Evolutionary conservation across 306 rosid species (phyloP).

Genomic region (Vigna reflexopilosa): DNA sequence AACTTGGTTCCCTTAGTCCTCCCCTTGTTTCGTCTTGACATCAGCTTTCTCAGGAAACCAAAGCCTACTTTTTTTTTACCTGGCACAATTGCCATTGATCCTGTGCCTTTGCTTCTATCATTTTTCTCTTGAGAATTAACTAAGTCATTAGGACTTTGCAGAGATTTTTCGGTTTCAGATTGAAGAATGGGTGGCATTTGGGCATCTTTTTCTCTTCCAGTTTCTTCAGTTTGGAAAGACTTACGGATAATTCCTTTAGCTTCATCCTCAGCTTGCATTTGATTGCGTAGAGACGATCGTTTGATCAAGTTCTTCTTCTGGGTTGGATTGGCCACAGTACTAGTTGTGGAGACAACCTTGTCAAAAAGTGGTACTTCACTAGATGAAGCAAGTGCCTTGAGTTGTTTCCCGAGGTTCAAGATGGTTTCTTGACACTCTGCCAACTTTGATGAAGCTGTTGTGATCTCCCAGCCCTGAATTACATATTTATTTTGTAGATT

Average conservation of each 20-base stretch:
- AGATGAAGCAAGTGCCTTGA: conserved; percentile 77
- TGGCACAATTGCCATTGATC: conserved; percentile 56
- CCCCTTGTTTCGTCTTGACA: conserved; percentile 62
- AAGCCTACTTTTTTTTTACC: conserved; percentile 62
- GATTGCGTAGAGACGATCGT: conserved; percentile 64
- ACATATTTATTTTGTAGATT: background rate
- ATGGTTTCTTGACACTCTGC: conserved; percentile 91
- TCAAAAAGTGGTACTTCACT: conserved; percentile 58
- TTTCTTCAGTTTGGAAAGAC: conserved; percentile 45
- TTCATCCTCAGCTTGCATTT: conserved; percentile 72
- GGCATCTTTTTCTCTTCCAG: conserved; percentile 36
- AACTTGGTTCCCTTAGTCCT: conserved; percentile 50
- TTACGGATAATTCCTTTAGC: conserved; percentile 35
- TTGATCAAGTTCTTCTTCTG: conserved; percentile 55
- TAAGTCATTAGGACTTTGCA: conserved; percentile 35
- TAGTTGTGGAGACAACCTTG: conserved; percentile 52
- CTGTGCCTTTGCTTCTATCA: conserved; percentile 40
- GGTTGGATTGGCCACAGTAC: conserved; percentile 41
- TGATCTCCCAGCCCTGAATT: conserved; percentile 86
- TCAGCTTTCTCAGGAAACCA: conserved; percentile 68
- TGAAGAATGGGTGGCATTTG: conserved; percentile 45
- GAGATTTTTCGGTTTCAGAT: conserved; percentile 41
- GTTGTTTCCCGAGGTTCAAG: conserved; percentile 72
- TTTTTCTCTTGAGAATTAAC: conserved; percentile 43
- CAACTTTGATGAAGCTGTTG: conserved; percentile 79